These are phyloP conservation scores for Avena insularis DNA, from an alignment of 176 grass and related monocot species.

Conservation along the genomic window DNA sequence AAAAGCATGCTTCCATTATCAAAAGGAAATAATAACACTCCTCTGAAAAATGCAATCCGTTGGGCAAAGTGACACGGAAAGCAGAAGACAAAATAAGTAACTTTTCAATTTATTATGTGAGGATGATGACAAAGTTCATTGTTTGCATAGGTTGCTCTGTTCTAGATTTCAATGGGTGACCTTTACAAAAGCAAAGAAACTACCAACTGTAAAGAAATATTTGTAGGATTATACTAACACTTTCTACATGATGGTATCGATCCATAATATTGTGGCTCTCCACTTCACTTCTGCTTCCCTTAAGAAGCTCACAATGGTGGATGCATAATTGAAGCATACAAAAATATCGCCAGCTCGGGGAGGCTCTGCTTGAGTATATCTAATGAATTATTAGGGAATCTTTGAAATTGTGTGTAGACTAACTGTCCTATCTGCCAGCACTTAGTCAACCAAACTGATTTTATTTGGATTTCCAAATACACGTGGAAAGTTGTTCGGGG, in stretches of 20 bases:
- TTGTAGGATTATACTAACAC: not conserved
- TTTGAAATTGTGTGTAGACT: not conserved
- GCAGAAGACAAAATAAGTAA: too few relatives aligned
- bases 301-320: too few relatives aligned
- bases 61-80: too few relatives aligned
- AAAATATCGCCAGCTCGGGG: not conserved
- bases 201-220: too few relatives aligned
- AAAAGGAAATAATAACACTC: too few relatives aligned
- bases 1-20: too few relatives aligned
- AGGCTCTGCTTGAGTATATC: not conserved
- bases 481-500: not conserved
- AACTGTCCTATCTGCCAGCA: conserved; percentile 6
- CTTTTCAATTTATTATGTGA: too few relatives aligned
- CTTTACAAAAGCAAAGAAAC: not conserved
- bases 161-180: not conserved
- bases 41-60: too few relatives aligned
- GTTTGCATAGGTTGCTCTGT: not conserved
- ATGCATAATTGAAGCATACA: conserved; percentile 6
- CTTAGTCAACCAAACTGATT: conserved; percentile 15
- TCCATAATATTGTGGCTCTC: too few relatives aligned
- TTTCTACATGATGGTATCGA: too few relatives aligned
- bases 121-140: not conserved
- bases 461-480: not conserved
- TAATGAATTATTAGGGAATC: conserved; percentile 38
- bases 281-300: too few relatives aligned